A percentile compares a stretch with the other conserved stretches of the same genome.
phyloP scores from a whole-genome alignment of 352 stramenopile genomes.

The Blastocystis sp. region DNA sequence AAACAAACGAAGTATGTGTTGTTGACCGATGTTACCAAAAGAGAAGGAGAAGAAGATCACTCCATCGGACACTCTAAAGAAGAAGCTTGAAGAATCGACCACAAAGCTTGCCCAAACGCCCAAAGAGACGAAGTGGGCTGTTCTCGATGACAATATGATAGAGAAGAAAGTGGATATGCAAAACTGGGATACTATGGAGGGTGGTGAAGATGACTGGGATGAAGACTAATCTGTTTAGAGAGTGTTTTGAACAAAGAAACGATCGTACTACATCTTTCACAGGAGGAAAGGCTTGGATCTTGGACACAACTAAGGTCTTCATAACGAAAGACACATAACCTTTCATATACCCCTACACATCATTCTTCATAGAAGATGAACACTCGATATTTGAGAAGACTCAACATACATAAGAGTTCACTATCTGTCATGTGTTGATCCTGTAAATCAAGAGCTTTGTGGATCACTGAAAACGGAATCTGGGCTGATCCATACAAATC shows the following conservation, averaged over 20 bases:
- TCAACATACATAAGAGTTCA: not conserved
- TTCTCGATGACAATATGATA: conserved; percentile 16
- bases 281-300: not conserved
- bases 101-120: not conserved
- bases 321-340: not conserved
- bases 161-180: conserved; percentile 20
- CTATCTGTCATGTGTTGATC: not conserved
- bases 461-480: not conserved
- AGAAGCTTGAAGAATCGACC: conserved; percentile 16
- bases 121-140: not conserved
- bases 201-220: not conserved
- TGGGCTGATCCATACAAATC: not conserved
- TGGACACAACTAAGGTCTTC: conserved; percentile 2
- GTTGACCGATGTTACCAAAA: not conserved
- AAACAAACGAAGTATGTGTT: not conserved
- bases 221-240: not conserved
- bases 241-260: not conserved
- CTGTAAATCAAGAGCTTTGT: not conserved
- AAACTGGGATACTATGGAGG: conserved; percentile 16
- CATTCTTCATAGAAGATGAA: not conserved
- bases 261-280: not conserved
- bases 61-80: not conserved
- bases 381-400: conserved; percentile 16
- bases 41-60: not conserved
- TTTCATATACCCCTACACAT: conserved; percentile 11